Evolutionary conservation across 805 yeast species (phyloP).

Genomic region (Brettanomyces nanus): DNA sequence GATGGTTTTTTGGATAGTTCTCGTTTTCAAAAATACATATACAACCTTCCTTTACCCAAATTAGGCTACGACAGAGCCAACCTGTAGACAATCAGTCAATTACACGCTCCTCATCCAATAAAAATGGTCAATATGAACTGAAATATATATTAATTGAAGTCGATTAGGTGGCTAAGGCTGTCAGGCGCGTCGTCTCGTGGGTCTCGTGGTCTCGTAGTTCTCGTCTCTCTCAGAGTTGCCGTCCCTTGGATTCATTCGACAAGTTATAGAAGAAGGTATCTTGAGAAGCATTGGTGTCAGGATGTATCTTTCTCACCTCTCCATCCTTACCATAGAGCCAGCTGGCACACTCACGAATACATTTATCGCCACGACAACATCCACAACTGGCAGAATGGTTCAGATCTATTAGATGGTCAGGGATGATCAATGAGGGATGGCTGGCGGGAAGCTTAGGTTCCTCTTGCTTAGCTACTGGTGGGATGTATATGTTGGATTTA

Average conservation of each 20-base stretch:
- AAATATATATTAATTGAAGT: too few relatives aligned
- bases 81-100: too few relatives aligned
- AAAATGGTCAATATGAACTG: too few relatives aligned
- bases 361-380: conserved; percentile 23
- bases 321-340: conserved; percentile 31
- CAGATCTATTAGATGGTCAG: conserved; percentile 23
- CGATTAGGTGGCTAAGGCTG: too few relatives aligned
- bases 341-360: conserved; percentile 26
- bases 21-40: too few relatives aligned
- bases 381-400: conserved; percentile 25
- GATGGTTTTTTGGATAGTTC: too few relatives aligned
- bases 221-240: conserved; percentile 1
- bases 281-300: conserved; percentile 1
- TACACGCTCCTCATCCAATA: too few relatives aligned
- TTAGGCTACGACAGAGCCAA: too few relatives aligned
- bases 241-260: conserved; percentile 1
- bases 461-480: conserved; percentile 13
- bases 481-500: conserved; percentile 27
- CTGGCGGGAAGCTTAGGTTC: conserved; percentile 23
- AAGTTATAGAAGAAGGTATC: conserved; percentile 1
- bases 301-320: conserved; percentile 19
- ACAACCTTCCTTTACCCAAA: too few relatives aligned
- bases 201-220: too few relatives aligned
- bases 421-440: conserved; percentile 28
- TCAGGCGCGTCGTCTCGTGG: too few relatives aligned